These are phyloP conservation scores for Tulasnella calospora DNA, from an alignment of 768 basidiomycete genomes.

Conservation along the genomic window DNA sequence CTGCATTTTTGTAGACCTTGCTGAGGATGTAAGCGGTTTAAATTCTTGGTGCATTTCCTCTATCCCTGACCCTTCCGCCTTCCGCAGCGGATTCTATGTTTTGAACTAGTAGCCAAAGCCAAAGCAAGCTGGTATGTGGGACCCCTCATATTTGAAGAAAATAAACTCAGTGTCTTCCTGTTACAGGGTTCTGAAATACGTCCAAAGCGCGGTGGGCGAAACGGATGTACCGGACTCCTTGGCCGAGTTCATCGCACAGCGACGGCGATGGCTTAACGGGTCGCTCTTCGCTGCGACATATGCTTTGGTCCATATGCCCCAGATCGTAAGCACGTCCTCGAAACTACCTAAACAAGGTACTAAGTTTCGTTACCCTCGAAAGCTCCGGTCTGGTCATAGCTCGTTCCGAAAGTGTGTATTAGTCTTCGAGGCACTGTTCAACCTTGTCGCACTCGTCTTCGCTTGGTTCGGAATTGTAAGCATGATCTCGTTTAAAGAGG, in stretches of 20 bases:
- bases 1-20: slow-evolving; percentile 53
- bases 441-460: slow-evolving; percentile 79
- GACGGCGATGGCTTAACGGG: slow-evolving; percentile 84
- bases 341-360: not conserved
- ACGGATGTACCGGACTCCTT: slow-evolving; percentile 53
- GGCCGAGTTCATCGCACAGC: slow-evolving; percentile 89
- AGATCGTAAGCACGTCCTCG: slow-evolving; percentile 41
- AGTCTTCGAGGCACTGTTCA: slow-evolving; percentile 79
- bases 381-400: slow-evolving; percentile 73
- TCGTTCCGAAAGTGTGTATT: slow-evolving; percentile 64
- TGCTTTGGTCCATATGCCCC: slow-evolving; percentile 81
- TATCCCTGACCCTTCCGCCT: slow-evolving; percentile 13
- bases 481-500: slow-evolving; percentile 23
- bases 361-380: not conserved
- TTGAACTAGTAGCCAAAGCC: slow-evolving; percentile 37
- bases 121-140: slow-evolving; percentile 30
- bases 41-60: not conserved
- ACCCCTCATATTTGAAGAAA: not conserved
- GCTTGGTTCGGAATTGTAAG: slow-evolving; percentile 90
- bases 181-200: slow-evolving; percentile 30
- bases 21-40: slow-evolving; percentile 65
- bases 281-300: slow-evolving; percentile 95
- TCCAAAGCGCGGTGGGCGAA: slow-evolving; percentile 43
- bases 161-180: not conserved
- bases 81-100: slow-evolving; percentile 35